Percentiles rank a stretch among this genome's conserved stretches.
phyloP scores from a whole-genome alignment of 768 basidiomycete genomes.

The Russula brevipes region DNA sequence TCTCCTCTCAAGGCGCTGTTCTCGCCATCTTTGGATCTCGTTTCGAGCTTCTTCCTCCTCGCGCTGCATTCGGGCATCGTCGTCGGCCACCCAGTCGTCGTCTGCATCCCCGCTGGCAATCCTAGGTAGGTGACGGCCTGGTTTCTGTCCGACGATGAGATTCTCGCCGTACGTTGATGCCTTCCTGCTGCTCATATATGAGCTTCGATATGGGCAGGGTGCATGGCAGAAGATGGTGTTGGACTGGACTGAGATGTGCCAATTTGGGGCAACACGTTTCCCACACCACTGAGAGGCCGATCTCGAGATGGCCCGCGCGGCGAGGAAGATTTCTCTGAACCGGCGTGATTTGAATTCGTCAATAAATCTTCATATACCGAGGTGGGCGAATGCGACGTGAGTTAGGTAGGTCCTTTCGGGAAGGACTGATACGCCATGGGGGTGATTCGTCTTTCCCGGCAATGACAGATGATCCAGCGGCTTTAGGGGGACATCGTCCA shows the following conservation, averaged over 20 bases:
- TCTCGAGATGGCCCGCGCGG: constrained; percentile 5
- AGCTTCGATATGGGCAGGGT: constrained; percentile 64
- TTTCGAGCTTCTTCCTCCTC: constrained; percentile 30
- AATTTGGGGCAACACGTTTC: constrained; percentile 5
- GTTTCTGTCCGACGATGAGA: constrained; percentile 49
- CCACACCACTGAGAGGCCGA: constrained; percentile 1
- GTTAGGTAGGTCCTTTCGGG: constrained; percentile 1
- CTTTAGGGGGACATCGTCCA: constrained; percentile 7
- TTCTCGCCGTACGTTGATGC: constrained; percentile 54
- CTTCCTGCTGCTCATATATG: constrained; percentile 70
- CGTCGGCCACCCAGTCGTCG: constrained; percentile 43
- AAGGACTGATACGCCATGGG: constrained; percentile 7
- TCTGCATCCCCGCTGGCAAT: constrained; percentile 89
- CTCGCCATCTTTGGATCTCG: constrained; percentile 27
- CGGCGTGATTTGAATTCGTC: constrained; percentile 18
- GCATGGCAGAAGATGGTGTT: constrained; percentile 46
- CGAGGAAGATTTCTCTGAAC: constrained; percentile 1
- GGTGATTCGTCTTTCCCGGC: neutral
- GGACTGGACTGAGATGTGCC: constrained; percentile 9
- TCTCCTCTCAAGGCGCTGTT: constrained; percentile 26
- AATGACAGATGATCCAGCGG: constrained; percentile 2
- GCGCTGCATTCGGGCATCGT: constrained; percentile 9
- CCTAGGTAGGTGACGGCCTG: constrained; percentile 83
- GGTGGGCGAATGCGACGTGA: constrained; percentile 19
- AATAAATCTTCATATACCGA: constrained; percentile 21